Evolutionary conservation across 2,329 filamentous ascomycete species (phyloP), one percentile per base, ranked within the genome.

Genomic region (Thermomyces lanuginosus): DNA sequence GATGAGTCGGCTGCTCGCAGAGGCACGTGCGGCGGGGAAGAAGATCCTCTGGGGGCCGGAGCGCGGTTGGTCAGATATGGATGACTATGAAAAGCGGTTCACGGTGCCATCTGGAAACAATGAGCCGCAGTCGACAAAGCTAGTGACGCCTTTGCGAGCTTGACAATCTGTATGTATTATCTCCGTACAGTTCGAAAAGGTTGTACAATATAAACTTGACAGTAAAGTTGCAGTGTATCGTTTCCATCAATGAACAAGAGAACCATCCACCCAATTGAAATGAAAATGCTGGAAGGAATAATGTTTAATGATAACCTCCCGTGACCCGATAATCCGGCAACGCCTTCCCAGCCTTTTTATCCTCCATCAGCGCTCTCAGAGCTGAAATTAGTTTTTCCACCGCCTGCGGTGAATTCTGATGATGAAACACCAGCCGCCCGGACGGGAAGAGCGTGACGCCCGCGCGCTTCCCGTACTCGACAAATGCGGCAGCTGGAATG

Each of bases 1-100:
- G 27, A 54, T 72, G 41, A 48, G 46, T 16, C 58, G 59, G n/a
- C 38, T 73, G 21, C 27, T 53, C 14, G 30, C 41, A 8, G 55
- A 58, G 33, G 40, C 44, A 2, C 44, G 40, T 11, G n/a, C 33
- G 10, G 43, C 47, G 3, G 36, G 42, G 13, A 53, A 51, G 33
- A 46, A 47, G 29, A 42, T 56, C 16, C 44, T 40, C 4, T 56
- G 54, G 49, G 55, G 54, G n/a, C 46, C 45, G 14, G 45, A 51
- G 21, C 47, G 48, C 33, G 48, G 47, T 15, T 56, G 49, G 52
- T 46, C 42, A 24, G 46, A 53, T 21, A 36, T 32, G 12, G 44
- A 49, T 28, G 41, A 42, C 9, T 33, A 32, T 16, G 22, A 34
- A 6, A 26, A 33, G n/a, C n/a, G n/a, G n/a, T n/a, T n/a, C n/a